Conservation (phyloP, 2,329 filamentous ascomycete genomes). For the Graphilbum sp. region DNA sequence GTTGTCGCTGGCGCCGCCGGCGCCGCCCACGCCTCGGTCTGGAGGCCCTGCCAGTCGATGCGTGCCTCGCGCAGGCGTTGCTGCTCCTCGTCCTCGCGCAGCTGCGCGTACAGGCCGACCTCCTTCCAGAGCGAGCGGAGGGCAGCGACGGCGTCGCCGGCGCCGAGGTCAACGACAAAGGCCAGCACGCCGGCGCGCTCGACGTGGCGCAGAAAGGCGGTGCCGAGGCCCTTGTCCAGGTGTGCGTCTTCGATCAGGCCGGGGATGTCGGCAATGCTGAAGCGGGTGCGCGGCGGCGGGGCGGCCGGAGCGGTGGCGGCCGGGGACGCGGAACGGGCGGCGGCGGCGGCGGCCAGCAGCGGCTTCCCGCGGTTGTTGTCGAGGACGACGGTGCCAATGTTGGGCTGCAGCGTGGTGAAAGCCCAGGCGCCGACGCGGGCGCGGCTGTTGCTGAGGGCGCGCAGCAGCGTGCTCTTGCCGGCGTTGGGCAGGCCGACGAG, state of each 20-base stretch:
- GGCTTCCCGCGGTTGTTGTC: constrained; percentile 74
- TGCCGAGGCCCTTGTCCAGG: constrained; percentile 75
- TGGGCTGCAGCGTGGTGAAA: constrained; percentile 82
- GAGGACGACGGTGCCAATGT: constrained; percentile 88
- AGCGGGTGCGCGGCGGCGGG: constrained; percentile 51
- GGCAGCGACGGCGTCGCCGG: constrained; percentile 62
- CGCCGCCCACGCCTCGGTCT: too few relatives aligned
- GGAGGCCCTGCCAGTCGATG: constrained; percentile 46
- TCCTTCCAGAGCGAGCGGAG: constrained; percentile 79
- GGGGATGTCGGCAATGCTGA: constrained; percentile 91
- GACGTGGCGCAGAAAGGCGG: constrained; percentile 85
- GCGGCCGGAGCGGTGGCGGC: constrained; percentile 22
- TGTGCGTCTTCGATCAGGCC: constrained; percentile 87
- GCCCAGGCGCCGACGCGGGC: constrained; percentile 89
- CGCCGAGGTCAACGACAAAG: constrained; percentile 77
- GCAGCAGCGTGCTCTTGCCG: constrained; percentile 83
- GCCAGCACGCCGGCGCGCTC: constrained; percentile 86
- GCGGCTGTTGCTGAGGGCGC: constrained; percentile 74
- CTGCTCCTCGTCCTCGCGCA: constrained; percentile 56
- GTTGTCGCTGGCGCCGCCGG: too few relatives aligned
- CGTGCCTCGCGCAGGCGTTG: constrained; percentile 40
- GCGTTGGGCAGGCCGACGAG: constrained; percentile 91
- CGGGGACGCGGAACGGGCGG: constrained; percentile 17
- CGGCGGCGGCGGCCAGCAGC: constrained; percentile 16
- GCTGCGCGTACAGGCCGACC: constrained; percentile 71